These are phyloP conservation scores for Orobanche coerulescens DNA, from an alignment of 257 asterid genomes.

Conservation along the genomic window DNA sequence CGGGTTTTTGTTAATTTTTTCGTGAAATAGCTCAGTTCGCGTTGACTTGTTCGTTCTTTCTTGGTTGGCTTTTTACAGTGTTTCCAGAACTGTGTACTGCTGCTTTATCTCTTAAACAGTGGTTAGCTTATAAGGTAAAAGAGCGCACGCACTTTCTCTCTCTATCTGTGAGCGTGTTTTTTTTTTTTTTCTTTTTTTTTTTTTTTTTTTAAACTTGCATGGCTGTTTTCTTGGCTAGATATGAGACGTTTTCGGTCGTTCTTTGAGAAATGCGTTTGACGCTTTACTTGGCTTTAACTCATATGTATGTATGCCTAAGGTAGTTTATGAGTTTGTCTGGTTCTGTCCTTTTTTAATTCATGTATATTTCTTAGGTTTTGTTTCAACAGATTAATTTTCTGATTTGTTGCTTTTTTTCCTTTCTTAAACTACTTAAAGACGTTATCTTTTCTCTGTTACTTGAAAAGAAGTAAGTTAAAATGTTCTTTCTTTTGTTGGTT, in stretches of 20 bases:
- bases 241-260: not conserved
- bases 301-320: not conserved
- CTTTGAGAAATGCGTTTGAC: not conserved
- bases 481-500: not conserved
- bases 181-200: not conserved
- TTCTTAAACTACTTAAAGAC: not conserved
- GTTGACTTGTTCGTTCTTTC: not conserved
- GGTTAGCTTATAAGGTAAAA: slow-evolving; percentile 21
- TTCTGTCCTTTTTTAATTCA: not conserved
- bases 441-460: not conserved
- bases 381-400: not conserved
- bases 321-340: not conserved
- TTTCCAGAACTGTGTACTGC: slow-evolving; percentile 1
- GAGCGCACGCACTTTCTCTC: not conserved
- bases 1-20: not conserved
- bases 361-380: not conserved
- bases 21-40: not conserved
- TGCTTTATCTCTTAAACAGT: not conserved
- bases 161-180: not conserved
- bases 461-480: not conserved
- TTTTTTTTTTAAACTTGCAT: slow-evolving; percentile 25
- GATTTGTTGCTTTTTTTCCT: not conserved
- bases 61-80: slow-evolving; percentile 13
- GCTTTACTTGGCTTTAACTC: not conserved
- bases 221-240: slow-evolving; percentile 4